A percentile compares a stretch with the other conserved stretches of the same genome.
phyloP scores from a whole-genome alignment of 257 asterid genomes.

The Solanum sejunctum region DNA sequence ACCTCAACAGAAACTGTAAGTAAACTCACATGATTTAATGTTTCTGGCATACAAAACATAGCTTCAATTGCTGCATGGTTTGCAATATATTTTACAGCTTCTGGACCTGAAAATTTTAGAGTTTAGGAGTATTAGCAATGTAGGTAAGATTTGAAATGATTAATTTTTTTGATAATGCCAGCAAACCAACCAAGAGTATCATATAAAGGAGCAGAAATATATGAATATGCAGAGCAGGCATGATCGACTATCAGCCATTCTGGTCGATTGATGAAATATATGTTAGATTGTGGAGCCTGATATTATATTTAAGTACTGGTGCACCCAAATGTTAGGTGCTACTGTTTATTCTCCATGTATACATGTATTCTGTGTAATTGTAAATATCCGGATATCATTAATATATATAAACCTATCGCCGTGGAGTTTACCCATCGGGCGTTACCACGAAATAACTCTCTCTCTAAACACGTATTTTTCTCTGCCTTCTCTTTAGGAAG shows the following conservation, averaged over 20 bases:
- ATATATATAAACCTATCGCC: too few species aligned
- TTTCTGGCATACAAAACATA: slow-evolving; percentile 44
- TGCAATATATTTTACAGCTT: slow-evolving; percentile 53
- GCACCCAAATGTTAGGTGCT: too few species aligned
- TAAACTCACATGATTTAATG: slow-evolving; percentile 34
- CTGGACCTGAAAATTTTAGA: slow-evolving; percentile 44
- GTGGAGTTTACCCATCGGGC: too few species aligned
- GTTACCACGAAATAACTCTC: too few species aligned
- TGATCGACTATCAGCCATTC: slow-evolving; percentile 67
- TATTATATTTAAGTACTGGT: too few species aligned
- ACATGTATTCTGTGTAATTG: too few species aligned
- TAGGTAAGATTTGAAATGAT: not conserved
- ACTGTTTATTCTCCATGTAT: too few species aligned
- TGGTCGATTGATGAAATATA: slow-evolving; percentile 57
- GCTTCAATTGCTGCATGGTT: slow-evolving; percentile 54
- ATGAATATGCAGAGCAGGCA: slow-evolving; percentile 68
- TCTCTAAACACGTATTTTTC: too few species aligned
- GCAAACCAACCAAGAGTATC: slow-evolving; percentile 55
- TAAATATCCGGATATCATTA: too few species aligned
- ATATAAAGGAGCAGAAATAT: slow-evolving; percentile 53
- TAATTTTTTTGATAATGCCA: not conserved
- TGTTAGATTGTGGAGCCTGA: too few species aligned
- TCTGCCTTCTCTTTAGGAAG: too few species aligned
- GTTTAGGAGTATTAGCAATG: not conserved
- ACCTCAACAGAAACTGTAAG: not conserved